Evolutionary conservation across 768 basidiomycete species (phyloP).

Genomic region (Sarcomyxa edulis): DNA sequence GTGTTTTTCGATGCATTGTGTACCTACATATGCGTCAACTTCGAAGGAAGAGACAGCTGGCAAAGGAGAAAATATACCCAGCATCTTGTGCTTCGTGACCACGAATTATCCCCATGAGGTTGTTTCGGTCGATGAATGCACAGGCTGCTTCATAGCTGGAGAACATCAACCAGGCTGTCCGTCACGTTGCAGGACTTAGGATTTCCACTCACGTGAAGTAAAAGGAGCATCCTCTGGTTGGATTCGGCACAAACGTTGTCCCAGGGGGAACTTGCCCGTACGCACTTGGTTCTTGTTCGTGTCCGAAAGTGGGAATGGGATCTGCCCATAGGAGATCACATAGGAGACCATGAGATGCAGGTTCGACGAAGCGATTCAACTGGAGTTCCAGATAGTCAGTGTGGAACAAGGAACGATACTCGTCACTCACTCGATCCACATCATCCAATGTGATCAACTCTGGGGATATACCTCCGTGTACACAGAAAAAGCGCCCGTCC

Average conservation of each 20-base stretch:
- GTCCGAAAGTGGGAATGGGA: constrained; percentile 84
- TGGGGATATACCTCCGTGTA: constrained; percentile 94
- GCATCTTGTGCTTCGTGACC: constrained; percentile 99
- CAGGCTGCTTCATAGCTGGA: constrained; percentile 92
- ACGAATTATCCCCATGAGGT: constrained; percentile 92
- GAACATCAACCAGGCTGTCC: neutral
- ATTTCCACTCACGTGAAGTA: constrained; percentile 58
- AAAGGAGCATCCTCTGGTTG: constrained; percentile 95
- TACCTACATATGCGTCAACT: constrained; percentile 49
- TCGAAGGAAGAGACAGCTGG: neutral
- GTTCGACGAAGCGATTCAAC: constrained; percentile 92
- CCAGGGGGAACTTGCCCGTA: constrained; percentile 53
- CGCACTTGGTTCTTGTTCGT: constrained; percentile 55
- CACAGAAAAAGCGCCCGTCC: constrained; percentile 94
- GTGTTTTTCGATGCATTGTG: constrained; percentile 95
- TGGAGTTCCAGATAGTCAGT: constrained; percentile 21
- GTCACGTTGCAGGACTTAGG: neutral
- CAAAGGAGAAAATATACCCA: constrained; percentile 52
- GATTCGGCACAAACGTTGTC: constrained; percentile 85
- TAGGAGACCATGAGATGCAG: constrained; percentile 84
- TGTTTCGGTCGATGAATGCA: constrained; percentile 95
- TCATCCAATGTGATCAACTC: constrained; percentile 78
- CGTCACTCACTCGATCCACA: constrained; percentile 50
- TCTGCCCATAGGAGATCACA: constrained; percentile 98
- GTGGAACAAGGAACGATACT: neutral